Conservation (phyloP, 2,329 filamentous ascomycete species). For the Neonectria coccinea region DNA sequence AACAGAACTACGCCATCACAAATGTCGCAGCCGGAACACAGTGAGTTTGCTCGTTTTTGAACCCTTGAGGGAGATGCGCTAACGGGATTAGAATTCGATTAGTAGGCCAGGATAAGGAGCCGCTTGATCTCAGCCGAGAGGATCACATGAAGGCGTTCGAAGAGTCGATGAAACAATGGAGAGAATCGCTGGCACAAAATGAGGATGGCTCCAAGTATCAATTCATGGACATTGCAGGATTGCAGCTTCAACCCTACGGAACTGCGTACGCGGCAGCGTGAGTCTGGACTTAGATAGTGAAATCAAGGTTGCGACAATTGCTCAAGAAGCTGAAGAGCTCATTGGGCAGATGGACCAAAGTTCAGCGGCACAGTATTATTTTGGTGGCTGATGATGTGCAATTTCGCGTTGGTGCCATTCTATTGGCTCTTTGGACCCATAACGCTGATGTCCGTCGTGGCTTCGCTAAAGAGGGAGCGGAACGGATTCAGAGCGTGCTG, state of each 20-base stretch:
- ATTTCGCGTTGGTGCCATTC: no score
- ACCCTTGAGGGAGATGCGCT: slow-evolving; percentile 3
- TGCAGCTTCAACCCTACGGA: not conserved
- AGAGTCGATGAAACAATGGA: not conserved
- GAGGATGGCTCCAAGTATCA: not conserved
- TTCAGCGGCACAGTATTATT: no score
- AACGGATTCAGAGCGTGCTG: no score
- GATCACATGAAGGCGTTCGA: not conserved
- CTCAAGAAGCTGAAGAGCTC: no score
- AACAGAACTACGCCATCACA: not conserved
- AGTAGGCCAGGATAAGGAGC: slow-evolving; percentile 40
- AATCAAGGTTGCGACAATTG: no score
- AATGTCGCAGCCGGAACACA: not conserved
- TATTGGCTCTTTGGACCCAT: no score
- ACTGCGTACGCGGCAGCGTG: not conserved
- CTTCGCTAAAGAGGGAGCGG: no score
- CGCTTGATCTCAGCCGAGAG: slow-evolving; percentile 41
- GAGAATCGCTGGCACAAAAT: not conserved
- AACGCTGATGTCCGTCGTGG: no score
- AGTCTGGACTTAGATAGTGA: not conserved
- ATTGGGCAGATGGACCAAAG: no score
- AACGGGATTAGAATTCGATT: slow-evolving; percentile 22
- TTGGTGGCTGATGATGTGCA: no score
- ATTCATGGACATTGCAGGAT: not conserved
- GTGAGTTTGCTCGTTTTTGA: not conserved